Percentiles rank a stretch among this genome's conserved stretches.
Evolutionary conservation across 2,329 filamentous ascomycete genomes (phyloP).

Genomic region (Pestalotiopsis sp.): DNA sequence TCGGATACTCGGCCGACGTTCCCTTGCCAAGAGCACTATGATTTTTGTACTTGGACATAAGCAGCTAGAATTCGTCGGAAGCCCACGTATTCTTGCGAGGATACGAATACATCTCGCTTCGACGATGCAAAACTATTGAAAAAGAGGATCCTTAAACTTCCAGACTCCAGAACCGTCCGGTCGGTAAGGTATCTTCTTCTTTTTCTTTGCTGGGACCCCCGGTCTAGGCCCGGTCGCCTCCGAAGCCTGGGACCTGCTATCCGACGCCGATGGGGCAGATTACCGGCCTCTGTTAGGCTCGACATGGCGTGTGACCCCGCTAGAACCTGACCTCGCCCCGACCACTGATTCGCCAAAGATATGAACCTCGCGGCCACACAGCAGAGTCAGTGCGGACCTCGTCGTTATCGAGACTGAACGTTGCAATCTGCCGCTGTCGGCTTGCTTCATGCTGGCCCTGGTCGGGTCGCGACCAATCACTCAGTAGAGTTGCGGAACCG

Average conservation of each 20-base stretch:
- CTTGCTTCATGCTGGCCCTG: background rate
- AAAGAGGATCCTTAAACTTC: background rate
- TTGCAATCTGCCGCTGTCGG: background rate
- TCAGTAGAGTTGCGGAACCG: background rate
- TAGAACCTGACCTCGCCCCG: background rate
- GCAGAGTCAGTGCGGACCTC: background rate
- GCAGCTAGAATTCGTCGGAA: background rate
- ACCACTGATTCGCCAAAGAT: conserved; percentile 7
- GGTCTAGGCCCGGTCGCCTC: background rate
- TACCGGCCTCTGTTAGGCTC: background rate
- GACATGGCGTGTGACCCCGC: background rate
- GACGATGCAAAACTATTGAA: background rate
- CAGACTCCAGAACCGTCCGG: background rate
- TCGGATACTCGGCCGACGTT: background rate
- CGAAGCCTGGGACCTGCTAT: background rate
- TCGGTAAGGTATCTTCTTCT: background rate
- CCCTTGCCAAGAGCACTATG: background rate
- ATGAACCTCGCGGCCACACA: background rate
- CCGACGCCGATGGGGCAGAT: background rate
- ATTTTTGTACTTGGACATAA: background rate
- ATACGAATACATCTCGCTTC: background rate
- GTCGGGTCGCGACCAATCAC: background rate
- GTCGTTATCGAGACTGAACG: background rate
- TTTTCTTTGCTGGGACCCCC: background rate
- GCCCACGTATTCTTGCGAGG: background rate